Evolutionary conservation across 805 yeast species (phyloP), one percentile per base, ranked within the genome.

Genomic region (Candida qinlingensis): DNA sequence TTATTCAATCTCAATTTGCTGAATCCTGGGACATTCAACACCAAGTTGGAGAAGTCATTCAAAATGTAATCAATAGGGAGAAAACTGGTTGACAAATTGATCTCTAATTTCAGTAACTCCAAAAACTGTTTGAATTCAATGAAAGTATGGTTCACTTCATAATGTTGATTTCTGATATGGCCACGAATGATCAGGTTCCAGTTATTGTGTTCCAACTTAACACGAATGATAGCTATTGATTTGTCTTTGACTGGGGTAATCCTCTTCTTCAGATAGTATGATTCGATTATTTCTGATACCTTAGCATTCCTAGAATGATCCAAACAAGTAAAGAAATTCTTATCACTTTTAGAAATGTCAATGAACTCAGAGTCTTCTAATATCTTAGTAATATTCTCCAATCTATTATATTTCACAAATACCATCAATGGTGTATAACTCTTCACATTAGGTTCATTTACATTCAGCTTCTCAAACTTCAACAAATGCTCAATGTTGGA

Each of bases 371-470:
- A 57, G 53, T 81, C 81, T 7, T 61, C 51, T 3, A 86, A 50
- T 0, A 92, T 64, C 4, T 65, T 67, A 36, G 65, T 60, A 19
- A 87, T 71, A 53, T 87, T 87, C 2, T 77, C 82, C 0, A 76
- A 39, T 42, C 95, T 71, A 54, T 81, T 82, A 62, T 82, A 88
- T 57, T 85, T 82, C 33, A 85, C 78, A 56, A 79, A 85, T 5
- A 81, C 71, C 75, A 83, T 80, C 49, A 90, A 61, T 0, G 98
- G 95, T 0, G 92, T 80, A 51, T 83, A 67, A 1, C 72, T 76
- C 51, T 76, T 76, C 10, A 60, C 56, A 60, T 88, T 91, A 19
- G 76, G 63, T 49, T 74, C 76, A 62, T 92, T 88, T 10, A 88
- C 62, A 55, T 81, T 74, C 11, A 75, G 53, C 7, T 56, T 58